Base-by-base conservation (phyloP, 2,329 filamentous ascomycete genomes). In the Helotiales sp. region DNA sequence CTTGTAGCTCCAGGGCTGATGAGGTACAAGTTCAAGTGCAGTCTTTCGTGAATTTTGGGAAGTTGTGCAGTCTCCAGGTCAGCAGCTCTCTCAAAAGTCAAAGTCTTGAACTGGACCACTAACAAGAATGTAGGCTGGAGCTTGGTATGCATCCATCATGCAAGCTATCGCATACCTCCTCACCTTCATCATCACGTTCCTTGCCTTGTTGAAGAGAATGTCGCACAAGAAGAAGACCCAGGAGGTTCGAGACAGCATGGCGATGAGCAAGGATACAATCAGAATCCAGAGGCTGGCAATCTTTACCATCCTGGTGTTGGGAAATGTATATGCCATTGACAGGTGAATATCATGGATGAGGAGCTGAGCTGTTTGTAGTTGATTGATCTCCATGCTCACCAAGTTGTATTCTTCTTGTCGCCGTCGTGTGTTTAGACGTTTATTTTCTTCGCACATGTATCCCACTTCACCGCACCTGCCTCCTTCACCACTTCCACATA, bases 41-140 rank as follows among this genome's bases (percentile, higher is more conserved):
- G 55, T 66, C 47, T 8, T 72, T 67, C 43, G 7, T 72, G 13
- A 43, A 72, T 66, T 74, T 73, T 66, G 71, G 69, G n/a, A 65
- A 64, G 34, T 45, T 74, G 52, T 74, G 72, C 60, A 69, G 45
- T 6, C 52, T 64, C 15, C 72, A 74, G 70, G 72, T 73, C 52
- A 45, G 67, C 63, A 10, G 6, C 34, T 22, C 8, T 26, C 15
- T 1, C 3, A 6, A 45, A n/a, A 45, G 6, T 5, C 17, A 3
- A 7, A 17, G 17, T 20, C 4, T n/a, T 20, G 37, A 15, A 2
- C 15, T 40, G 34, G 6, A 45, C n/a, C 5, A 20, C 40, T 45
- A n/a, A 45, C 17, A 20, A 45, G 6, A 1, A 6, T n/a, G 37
- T 30, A 63, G 63, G 24, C 20, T 15, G 67, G 67, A 5, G 66